Evolutionary conservation across 2,329 filamentous ascomycete genomes (phyloP).

Genomic region (Penicillium sp.): DNA sequence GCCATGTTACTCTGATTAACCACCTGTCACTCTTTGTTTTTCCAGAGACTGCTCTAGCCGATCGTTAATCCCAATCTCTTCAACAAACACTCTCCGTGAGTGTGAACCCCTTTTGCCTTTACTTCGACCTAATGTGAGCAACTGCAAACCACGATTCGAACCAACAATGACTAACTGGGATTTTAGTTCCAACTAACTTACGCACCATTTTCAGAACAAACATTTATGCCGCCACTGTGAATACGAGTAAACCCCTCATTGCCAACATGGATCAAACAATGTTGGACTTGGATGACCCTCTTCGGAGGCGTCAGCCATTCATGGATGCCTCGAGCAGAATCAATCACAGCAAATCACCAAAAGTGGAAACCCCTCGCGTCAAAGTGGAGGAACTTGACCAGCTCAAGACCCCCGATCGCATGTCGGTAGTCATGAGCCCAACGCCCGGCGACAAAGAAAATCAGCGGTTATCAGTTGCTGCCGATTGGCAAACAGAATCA

Average conservation of each 20-base stretch:
- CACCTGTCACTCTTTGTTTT: conserved; percentile 13
- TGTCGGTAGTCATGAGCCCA: conserved; percentile 29
- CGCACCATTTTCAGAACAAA: not conserved
- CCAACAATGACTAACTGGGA: not conserved
- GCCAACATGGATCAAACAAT: conserved; percentile 15
- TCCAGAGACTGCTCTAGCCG: conserved; percentile 11
- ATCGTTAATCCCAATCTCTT: conserved; percentile 15
- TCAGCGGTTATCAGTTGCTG: conserved; percentile 55
- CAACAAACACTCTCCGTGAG: not conserved
- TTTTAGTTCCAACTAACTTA: not conserved
- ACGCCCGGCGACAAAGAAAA: conserved; percentile 43
- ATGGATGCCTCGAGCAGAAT: conserved; percentile 21
- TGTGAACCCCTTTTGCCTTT: not conserved
- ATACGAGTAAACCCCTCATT: not conserved
- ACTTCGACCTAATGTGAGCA: not conserved
- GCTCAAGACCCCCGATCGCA: conserved; percentile 25
- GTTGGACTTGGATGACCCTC: conserved; percentile 17
- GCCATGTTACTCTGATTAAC: conserved; percentile 12
- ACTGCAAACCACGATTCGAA: not conserved
- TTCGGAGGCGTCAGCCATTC: conserved; percentile 22
- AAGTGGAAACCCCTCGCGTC: conserved; percentile 15
- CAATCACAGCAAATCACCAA: conserved; percentile 18
- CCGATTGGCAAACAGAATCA: conserved; percentile 48
- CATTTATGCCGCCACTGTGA: not conserved
- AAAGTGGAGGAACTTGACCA: conserved; percentile 17